Conservation (phyloP, 768 basidiomycete genomes). For the Russula earlei region DNA sequence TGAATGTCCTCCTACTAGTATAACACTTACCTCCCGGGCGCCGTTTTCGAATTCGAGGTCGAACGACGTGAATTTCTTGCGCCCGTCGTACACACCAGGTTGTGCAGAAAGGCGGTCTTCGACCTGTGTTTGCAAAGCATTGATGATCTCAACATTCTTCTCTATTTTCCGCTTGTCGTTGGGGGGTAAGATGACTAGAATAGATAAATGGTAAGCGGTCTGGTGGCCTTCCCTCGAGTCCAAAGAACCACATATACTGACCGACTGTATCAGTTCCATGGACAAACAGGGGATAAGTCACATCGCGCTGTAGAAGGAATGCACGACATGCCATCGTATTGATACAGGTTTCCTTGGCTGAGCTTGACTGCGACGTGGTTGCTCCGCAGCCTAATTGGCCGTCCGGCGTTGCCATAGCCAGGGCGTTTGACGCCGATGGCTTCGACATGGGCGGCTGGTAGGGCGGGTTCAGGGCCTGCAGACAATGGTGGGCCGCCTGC, state of each 20-base stretch:
- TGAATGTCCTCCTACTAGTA: too few relatives aligned
- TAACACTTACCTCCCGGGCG: conserved; percentile 35
- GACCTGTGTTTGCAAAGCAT: conserved; percentile 45
- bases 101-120: conserved; percentile 59
- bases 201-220: too few relatives aligned
- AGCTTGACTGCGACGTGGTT: conserved; percentile 61
- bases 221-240: too few relatives aligned
- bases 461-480: too few relatives aligned
- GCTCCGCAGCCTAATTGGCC: conserved; percentile 30
- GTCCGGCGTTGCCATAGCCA: conserved; percentile 50
- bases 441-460: conserved; percentile 31
- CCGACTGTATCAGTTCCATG: conserved; percentile 23
- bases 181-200: too few relatives aligned
- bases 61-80: conserved; percentile 64
- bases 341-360: conserved; percentile 53
- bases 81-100: conserved; percentile 67
- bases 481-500: too few relatives aligned
- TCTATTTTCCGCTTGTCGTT: conserved; percentile 39
- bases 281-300: neutral
- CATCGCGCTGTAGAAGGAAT: neutral
- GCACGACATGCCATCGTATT: conserved; percentile 60
- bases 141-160: conserved; percentile 62
- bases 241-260: too few relatives aligned
- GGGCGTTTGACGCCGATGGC: conserved; percentile 62
- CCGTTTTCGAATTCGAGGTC: conserved; percentile 49